Evolutionary conservation across 129 eudicot genomes (phyloP).

Genomic region (Centaurea solstitialis): DNA sequence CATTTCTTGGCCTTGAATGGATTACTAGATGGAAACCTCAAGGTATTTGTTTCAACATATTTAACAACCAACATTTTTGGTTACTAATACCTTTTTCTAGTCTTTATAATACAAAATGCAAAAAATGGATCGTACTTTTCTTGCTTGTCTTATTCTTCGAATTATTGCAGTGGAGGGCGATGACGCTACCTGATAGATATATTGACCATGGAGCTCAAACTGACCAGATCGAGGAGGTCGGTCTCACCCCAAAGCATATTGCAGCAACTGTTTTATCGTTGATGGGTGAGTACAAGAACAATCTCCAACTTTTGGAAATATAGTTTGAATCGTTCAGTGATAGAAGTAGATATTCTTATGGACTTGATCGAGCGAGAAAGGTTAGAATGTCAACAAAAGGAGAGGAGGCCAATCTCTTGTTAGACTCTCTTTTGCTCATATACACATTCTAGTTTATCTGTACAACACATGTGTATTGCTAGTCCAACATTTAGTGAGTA

Average conservation of each 20-base stretch:
- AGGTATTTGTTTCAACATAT: constrained; percentile 40
- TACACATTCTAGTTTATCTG: constrained; percentile 3
- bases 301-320: constrained; percentile 24
- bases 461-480: not conserved
- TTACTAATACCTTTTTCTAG: not conserved
- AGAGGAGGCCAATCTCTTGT: not conserved
- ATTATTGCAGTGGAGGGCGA: constrained; percentile 63
- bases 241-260: constrained; percentile 60
- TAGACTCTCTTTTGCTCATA: not conserved
- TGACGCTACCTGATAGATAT: constrained; percentile 71
- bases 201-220: constrained; percentile 64
- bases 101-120: not conserved
- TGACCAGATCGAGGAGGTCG: constrained; percentile 69
- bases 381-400: not conserved
- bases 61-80: not conserved
- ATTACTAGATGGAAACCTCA: constrained; percentile 64
- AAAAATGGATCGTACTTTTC: not conserved
- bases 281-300: constrained; percentile 41
- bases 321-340: not conserved
- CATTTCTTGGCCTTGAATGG: constrained; percentile 69
- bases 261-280: constrained; percentile 63
- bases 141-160: not conserved
- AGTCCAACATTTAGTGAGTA: not conserved
- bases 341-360: not conserved
- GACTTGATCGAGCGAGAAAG: not conserved